Base-by-base conservation (phyloP, 1,139 yeast genomes). In the Blastobotrys petasosporus region DNA sequence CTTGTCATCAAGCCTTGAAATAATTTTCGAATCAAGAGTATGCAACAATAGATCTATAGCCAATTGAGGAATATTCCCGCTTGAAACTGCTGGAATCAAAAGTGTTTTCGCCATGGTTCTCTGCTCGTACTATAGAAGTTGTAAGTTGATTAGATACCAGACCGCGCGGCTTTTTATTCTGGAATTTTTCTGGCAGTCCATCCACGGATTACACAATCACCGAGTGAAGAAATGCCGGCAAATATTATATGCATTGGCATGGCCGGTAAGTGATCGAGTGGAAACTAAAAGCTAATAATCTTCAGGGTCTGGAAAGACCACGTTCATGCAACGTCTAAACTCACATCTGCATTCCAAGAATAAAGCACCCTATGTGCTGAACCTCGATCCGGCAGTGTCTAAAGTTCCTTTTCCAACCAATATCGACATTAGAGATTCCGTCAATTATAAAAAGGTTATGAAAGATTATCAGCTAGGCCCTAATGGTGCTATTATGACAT, bases 401-500 rank as follows among this genome's bases (percentile, higher is more conserved):
- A 86, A 83, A 55, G 82, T 88, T 10, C 98, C 98, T 10, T 94
- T 82, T 64, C 94, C 92, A 10, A 86, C 95, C 36, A 90, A 94
- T 63, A 90, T 94, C 53, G 99, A 94, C 66, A 92, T 94, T 51
- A 74, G 99, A 59, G 99, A 94, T 65, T 86, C 97, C 1, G 87
- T 94, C 50, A 92, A 94, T 63, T 94, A 94, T 66, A 85, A 85
- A 56, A 90, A 92, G 60, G 98, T 94, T 36, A 92, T 92, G 97
- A 94, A 88, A 58, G 78, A 79, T 58, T 70, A 92, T 62, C 85
- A 85, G 52, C 67, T 94, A 49, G 99, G 99, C 0, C 99, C 99
- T 8, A 94, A 94, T 62, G 99, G 99, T 44, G 97, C 98, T 5
- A 94, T 94, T 62, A 95, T 94, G 55, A 94, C 98, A 0, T 86